phyloP scores from a whole-genome alignment of 768 basidiomycete genomes.

The Amyloporia xantha region DNA sequence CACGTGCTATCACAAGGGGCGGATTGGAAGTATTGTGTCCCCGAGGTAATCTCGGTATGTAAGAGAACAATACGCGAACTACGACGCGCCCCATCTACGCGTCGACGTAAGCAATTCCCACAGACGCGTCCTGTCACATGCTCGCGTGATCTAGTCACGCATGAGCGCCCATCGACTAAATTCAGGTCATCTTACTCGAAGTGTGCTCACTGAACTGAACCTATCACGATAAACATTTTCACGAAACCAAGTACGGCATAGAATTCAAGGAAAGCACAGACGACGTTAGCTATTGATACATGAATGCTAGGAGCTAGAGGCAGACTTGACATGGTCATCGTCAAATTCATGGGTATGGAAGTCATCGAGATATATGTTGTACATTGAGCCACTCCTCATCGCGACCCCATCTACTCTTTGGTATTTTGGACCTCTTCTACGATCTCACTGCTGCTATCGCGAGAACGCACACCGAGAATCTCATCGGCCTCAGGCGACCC shows the following conservation, averaged over 20 bases:
- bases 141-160: constrained; percentile 1
- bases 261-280: no score
- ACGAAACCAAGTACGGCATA: no score
- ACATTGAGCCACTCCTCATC: not conserved
- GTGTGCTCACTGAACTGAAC: no score
- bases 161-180: no score
- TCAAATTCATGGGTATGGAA: not conserved
- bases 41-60: no score
- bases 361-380: not conserved
- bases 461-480: constrained; percentile 23
- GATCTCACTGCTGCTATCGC: not conserved
- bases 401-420: not conserved
- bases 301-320: no score
- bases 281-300: not conserved
- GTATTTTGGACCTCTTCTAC: constrained; percentile 2
- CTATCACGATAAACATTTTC: no score
- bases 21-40: not conserved
- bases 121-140: constrained; percentile 12
- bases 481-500: constrained; percentile 30
- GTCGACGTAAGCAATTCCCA: constrained; percentile 30
- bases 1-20: not conserved
- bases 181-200: no score
- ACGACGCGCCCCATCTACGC: constrained; percentile 16
- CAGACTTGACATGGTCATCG: not conserved
- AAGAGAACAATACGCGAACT: no score